Percentiles rank a stretch among this genome's conserved stretches.
These are phyloP conservation scores for Saccharomycopsis synnaedendra DNA, from an alignment of 805 yeast species.

Conservation along the genomic window DNA sequence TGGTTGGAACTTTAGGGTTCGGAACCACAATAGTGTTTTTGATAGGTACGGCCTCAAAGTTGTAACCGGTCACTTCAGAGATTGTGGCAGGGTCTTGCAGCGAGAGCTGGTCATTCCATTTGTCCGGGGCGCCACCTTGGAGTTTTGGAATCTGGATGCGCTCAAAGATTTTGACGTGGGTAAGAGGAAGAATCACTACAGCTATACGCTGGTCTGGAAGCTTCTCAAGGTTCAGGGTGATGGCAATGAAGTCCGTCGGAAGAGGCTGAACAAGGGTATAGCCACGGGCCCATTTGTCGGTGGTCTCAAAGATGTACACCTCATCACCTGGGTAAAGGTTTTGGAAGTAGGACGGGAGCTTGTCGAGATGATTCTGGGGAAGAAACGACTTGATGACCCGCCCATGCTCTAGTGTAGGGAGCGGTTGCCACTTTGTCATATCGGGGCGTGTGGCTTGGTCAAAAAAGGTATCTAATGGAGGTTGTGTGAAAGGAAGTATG, in stretches of 20 bases:
- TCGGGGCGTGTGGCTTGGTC: background rate
- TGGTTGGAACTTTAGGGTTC: slow-evolving; percentile 22
- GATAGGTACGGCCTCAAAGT: slow-evolving; percentile 13
- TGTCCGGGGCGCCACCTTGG: slow-evolving; percentile 10
- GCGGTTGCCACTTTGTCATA: slow-evolving; percentile 34
- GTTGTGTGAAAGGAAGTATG: background rate
- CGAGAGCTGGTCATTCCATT: slow-evolving; percentile 1
- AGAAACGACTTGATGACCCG: slow-evolving; percentile 31
- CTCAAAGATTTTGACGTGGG: slow-evolving; percentile 36
- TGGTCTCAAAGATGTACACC: slow-evolving; percentile 57
- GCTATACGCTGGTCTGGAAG: slow-evolving; percentile 45
- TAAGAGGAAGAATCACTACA: slow-evolving; percentile 52
- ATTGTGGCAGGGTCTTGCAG: slow-evolving; percentile 20
- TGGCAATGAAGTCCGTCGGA: slow-evolving; percentile 57
- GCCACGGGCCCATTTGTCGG: slow-evolving; percentile 68
- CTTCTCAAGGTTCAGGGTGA: slow-evolving; percentile 42
- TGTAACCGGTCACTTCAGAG: slow-evolving; percentile 16
- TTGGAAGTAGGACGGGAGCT: slow-evolving; percentile 27
- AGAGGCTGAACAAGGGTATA: slow-evolving; percentile 58
- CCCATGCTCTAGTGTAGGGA: slow-evolving; percentile 34
- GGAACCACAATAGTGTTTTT: slow-evolving; percentile 19
- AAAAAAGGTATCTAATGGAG: background rate
- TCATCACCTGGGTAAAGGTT: slow-evolving; percentile 71
- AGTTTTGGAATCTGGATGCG: slow-evolving; percentile 29
- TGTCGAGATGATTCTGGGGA: slow-evolving; percentile 29